Base-by-base conservation (phyloP, 495 filamentous ascomycete genomes). In the Ascodesmis nigricans region DNA sequence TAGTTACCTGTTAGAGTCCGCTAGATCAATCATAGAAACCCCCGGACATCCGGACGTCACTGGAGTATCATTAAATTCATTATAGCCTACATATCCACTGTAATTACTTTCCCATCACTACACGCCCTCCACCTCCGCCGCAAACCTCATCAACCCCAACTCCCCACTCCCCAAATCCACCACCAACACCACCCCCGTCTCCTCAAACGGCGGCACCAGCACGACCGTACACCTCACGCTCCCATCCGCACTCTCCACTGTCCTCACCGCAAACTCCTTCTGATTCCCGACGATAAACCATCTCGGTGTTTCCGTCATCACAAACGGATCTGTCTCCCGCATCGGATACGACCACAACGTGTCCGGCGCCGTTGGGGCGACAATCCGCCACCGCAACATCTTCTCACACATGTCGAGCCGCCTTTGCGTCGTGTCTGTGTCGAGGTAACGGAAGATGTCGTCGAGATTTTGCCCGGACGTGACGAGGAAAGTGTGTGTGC, bases 301-400 rank as follows among this genome's bases (percentile, higher is more conserved):
- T 41, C 93, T 82, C 1, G 87, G 87, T 39, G 81, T 92, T 24
- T 75, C 58, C 1, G n/a, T 16, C 14, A 79, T 56, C 26, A 95
- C 71, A 49, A 92, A 91, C 3, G 75, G 82, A 47, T 99, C 87
- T 29, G 76, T 65, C 23, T 77, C 71, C 58, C 92, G 78, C 57
- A 90, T 95, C 5, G 87, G 87, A 53, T 93, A 95, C 36, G 75
- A 76, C 84, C 84, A 93, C 36, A 97, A 53, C 2, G 87, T 99
- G 56, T 99, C 87, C 1, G 87, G 87, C 3, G 90, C 90, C 1
- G 87, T 97, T 9, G 87, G 87, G n/a, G 84, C 84, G 35, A 67
- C 67, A 53, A 76, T 75, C 35, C 84, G 64, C 90, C 90, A 97
- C 40, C 79, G 66, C 41, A 91, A 65, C 65, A 87, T 76, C 25